A percentile compares a stretch with the other conserved stretches of the same genome.
phyloP scores from a whole-genome alignment of 2,329 filamentous ascomycete genomes.

The Teratosphaeria gauchensis region DNA sequence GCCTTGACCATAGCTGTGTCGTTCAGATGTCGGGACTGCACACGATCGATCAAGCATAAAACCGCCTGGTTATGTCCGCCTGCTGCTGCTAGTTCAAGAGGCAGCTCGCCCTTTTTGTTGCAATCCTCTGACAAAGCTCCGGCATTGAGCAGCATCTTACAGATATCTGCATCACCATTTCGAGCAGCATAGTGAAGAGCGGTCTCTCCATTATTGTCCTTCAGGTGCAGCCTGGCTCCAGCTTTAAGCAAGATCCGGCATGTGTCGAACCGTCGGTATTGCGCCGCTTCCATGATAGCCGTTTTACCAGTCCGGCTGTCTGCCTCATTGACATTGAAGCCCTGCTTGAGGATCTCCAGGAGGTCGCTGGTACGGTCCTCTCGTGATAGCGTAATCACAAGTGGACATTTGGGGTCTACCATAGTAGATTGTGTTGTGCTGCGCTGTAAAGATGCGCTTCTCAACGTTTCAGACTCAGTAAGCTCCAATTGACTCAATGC shows the following conservation, averaged over 20 bases:
- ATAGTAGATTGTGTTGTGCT: neutral
- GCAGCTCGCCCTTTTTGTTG: conserved; percentile 6
- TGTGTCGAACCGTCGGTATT: conserved; percentile 2
- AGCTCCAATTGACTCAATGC: neutral
- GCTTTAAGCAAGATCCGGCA: conserved; percentile 5
- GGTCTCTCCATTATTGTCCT: conserved; percentile 8
- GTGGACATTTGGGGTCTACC: neutral
- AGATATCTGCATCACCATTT: conserved; percentile 8
- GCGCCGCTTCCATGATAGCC: conserved; percentile 8
- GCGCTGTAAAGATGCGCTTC: neutral
- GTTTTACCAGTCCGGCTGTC: conserved; percentile 5
- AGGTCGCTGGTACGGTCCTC: conserved; percentile 5
- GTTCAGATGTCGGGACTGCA: conserved; percentile 1
- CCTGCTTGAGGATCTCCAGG: neutral
- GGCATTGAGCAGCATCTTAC: conserved; percentile 8
- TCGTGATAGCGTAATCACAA: conserved; percentile 1
- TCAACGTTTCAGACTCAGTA: neutral
- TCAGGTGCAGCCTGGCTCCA: conserved; percentile 6
- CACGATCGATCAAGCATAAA: conserved; percentile 7
- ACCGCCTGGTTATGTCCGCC: conserved; percentile 9
- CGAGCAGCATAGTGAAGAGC: conserved; percentile 8
- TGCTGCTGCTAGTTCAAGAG: conserved; percentile 9
- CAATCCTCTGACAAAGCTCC: conserved; percentile 6
- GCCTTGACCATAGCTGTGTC: conserved; percentile 5
- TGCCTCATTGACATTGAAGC: conserved; percentile 6